Evolutionary conservation across 257 asterid species (phyloP).

Genomic region (Plantago major): DNA sequence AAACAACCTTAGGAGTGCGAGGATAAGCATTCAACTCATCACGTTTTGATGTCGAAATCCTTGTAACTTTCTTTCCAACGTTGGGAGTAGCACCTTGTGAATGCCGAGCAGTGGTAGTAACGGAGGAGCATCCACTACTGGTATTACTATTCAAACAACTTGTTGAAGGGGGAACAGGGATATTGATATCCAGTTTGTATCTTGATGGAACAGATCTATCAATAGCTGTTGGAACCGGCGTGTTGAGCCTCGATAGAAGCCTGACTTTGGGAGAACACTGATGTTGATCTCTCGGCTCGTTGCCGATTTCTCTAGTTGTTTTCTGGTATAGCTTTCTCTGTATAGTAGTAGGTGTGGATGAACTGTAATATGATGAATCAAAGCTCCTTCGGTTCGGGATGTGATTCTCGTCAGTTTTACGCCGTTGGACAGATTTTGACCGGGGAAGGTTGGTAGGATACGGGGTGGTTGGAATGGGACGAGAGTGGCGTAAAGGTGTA

Average conservation of each 20-base stretch:
- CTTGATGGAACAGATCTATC: conserved; percentile 63
- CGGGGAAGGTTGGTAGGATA: conserved; percentile 21
- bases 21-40: conserved; percentile 28
- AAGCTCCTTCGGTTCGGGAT: conserved; percentile 22
- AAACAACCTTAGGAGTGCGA: neutral
- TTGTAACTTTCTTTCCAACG: conserved; percentile 33
- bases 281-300: conserved; percentile 21
- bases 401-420: conserved; percentile 30
- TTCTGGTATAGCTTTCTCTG: conserved; percentile 28
- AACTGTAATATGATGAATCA: conserved; percentile 11
- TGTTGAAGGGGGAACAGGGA: conserved; percentile 26
- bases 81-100: conserved; percentile 58
- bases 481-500: conserved; percentile 23
- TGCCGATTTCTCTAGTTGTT: conserved; percentile 8
- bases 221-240: conserved; percentile 38
- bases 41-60: conserved; percentile 29
- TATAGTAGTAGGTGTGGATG: conserved; percentile 10
- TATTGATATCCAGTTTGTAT: conserved; percentile 39
- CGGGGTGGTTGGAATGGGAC: conserved; percentile 27
- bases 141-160: conserved; percentile 21
- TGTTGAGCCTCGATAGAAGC: conserved; percentile 40
- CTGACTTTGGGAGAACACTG: conserved; percentile 13
- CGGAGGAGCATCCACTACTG: conserved; percentile 18
- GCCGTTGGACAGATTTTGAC: conserved; percentile 24
- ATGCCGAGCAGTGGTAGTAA: conserved; percentile 60